These are phyloP conservation scores for Theobroma cacao DNA, from an alignment of 345 rosid species.

Conservation along the genomic window DNA sequence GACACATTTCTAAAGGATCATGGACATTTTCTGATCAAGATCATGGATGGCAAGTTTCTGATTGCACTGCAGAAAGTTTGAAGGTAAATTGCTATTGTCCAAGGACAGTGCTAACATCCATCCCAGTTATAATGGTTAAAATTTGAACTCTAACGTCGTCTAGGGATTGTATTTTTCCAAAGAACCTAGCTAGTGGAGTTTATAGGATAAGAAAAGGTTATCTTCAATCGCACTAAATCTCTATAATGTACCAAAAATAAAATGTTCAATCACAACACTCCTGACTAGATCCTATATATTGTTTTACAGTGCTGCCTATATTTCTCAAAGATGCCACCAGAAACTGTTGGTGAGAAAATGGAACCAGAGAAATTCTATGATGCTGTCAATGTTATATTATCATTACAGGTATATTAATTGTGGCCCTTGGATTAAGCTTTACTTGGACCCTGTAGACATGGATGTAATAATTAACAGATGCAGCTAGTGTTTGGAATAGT, in stretches of 20 bases:
- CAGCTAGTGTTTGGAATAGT: too few species aligned
- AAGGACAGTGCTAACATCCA: background rate
- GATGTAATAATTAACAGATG: background rate
- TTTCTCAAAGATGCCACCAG: conserved; percentile 40
- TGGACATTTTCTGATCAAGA: too few species aligned
- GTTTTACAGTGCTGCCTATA: conserved; percentile 19
- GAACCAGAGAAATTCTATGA: conserved; percentile 42
- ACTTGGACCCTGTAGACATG: background rate
- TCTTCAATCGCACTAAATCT: too few species aligned
- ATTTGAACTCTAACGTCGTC: too few species aligned
- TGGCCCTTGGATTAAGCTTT: background rate
- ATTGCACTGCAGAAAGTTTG: conserved; percentile 59
- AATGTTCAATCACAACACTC: background rate
- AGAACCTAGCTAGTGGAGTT: too few species aligned
- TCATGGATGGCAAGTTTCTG: conserved; percentile 65
- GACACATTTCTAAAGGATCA: too few species aligned
- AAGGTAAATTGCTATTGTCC: conserved; percentile 24
- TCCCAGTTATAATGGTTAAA: background rate
- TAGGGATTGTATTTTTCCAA: too few species aligned
- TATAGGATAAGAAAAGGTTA: too few species aligned
- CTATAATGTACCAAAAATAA: too few species aligned
- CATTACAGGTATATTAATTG: conserved; percentile 43
- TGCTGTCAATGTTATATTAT: conserved; percentile 46
- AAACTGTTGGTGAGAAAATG: conserved; percentile 44
- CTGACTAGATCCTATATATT: background rate